Evolutionary conservation across 2,329 filamentous ascomycete genomes (phyloP).

Genomic region (Colletotrichum spaethianum): DNA sequence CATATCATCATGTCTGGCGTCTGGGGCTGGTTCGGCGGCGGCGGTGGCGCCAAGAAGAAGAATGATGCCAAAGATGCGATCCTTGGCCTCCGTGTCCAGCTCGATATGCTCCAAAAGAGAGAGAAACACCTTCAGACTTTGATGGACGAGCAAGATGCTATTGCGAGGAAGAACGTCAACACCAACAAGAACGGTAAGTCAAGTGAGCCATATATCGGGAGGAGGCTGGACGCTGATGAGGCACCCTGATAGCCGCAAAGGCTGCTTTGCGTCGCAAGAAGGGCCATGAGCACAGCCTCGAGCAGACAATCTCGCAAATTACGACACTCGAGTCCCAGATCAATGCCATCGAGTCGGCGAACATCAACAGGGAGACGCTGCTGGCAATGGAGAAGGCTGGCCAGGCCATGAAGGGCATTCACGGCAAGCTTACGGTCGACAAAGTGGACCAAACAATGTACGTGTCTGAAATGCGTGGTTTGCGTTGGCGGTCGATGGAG

Average conservation of each 20-base stretch:
- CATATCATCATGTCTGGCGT: slow-evolving; percentile 71
- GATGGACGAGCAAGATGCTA: slow-evolving; percentile 91
- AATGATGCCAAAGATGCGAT: slow-evolving; percentile 91
- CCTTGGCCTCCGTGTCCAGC: slow-evolving; percentile 85
- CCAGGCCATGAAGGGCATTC: slow-evolving; percentile 92
- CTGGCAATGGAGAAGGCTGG: slow-evolving; percentile 94
- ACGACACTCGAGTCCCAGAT: slow-evolving; percentile 95
- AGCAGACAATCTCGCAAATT: slow-evolving; percentile 92
- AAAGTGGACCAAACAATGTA: slow-evolving; percentile 97
- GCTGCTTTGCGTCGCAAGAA: slow-evolving; percentile 94
- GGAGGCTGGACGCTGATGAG: slow-evolving; percentile 10
- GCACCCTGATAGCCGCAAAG: slow-evolving; percentile 79
- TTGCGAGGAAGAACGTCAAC: slow-evolving; percentile 89
- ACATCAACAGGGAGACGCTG: slow-evolving; percentile 98
- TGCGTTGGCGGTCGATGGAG: neutral
- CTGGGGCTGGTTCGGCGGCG: slow-evolving; percentile 94
- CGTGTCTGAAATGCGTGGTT: slow-evolving; percentile 51
- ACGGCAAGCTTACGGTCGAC: slow-evolving; percentile 90
- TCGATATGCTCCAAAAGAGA: slow-evolving; percentile 98
- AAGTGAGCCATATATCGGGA: slow-evolving; percentile 16
- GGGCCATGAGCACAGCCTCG: slow-evolving; percentile 89
- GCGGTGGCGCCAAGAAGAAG: slow-evolving; percentile 86
- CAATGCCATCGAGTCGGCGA: slow-evolving; percentile 96
- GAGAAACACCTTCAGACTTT: slow-evolving; percentile 92
- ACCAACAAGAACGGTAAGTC: slow-evolving; percentile 91